Evolutionary conservation across 331 rosid genomes (phyloP), one percentile per base, ranked within the genome.

Genomic region (Malus hybrid): DNA sequence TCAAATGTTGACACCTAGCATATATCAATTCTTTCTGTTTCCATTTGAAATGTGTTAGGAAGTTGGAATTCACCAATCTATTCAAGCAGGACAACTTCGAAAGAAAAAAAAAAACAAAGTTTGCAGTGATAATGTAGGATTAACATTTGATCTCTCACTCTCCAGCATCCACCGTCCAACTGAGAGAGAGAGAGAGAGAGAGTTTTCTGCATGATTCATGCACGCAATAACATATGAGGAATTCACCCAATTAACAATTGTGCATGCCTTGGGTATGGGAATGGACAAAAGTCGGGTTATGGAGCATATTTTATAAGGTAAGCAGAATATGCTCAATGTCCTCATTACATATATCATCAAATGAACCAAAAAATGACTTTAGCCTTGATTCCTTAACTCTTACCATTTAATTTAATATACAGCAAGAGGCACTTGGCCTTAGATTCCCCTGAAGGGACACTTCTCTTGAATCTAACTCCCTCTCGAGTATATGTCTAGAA

Each of bases 371-470:
- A 20, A 15, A 28, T 18, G 77, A 18, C 78, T 55, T 55, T 68
- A 24, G 46, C 71, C 27, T 57, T 5, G 65, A 67, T 71, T 70
- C 18, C 67, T 20, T 63, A 6, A 13, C 1, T 13, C 61, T 24
- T 46, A 3, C 57, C 6, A 9, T 50, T 32, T 22, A 32, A 65
- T 74, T 69, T 76, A 54, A 68, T 73, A 7, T 20, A 65, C 28
- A 64, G 78, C 72, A 77, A 77, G 85, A 80, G 93, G 73, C 97
- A 73, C n/a, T 72, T 87, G 90, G 64, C 90, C 84, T 75, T 81
- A 19, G 74, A 76, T 39, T 79, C 85, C 76, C 76, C 84, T 44
- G 55, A 87, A 91, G 75, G 83, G 89, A 60, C 93, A 76, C 55
- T 29, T 67, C 34, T 62, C 13, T 42, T 57, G 75, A 48, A 63